These are phyloP conservation scores for Neonothopanus nambi DNA, from an alignment of 1,284 basidiomycete species.

Conservation along the genomic window DNA sequence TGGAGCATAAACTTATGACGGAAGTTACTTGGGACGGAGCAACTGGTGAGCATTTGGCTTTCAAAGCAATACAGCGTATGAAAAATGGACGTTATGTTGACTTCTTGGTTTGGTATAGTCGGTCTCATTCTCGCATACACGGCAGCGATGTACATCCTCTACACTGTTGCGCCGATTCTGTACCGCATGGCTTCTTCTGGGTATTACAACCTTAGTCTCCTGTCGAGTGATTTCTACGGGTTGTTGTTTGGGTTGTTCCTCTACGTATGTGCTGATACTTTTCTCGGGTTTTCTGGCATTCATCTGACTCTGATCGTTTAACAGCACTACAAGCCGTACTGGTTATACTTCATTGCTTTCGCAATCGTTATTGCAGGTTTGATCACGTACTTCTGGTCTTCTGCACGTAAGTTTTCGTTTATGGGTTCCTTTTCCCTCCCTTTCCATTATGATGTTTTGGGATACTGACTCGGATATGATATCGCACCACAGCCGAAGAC, in stretches of 20 bases:
- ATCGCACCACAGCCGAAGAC: conserved; percentile 57
- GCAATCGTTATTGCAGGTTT: conserved; percentile 69
- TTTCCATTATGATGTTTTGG: background rate
- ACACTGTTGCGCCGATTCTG: conserved; percentile 81
- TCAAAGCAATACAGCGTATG: background rate
- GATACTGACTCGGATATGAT: conserved; percentile 8
- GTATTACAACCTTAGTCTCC: conserved; percentile 80
- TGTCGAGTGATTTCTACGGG: conserved; percentile 85
- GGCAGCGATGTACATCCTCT: conserved; percentile 77
- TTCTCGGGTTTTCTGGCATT: conserved; percentile 46
- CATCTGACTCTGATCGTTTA: conserved; percentile 5
- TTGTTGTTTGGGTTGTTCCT: conserved; percentile 77
- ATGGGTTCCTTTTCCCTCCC: background rate
- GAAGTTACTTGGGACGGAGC: conserved; percentile 68
- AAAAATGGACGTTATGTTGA: background rate
- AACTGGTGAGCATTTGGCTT: conserved; percentile 49
- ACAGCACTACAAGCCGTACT: conserved; percentile 77
- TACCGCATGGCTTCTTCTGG: conserved; percentile 83
- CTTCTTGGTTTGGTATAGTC: conserved; percentile 39
- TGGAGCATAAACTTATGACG: conserved; percentile 72
- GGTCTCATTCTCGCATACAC: conserved; percentile 79
- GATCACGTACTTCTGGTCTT: conserved; percentile 80
- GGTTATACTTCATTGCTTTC: conserved; percentile 82
- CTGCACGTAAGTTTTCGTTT: conserved; percentile 59
- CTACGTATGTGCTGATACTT: conserved; percentile 45